Conservation (phyloP, 495 filamentous ascomycete species). For the Platismatia glauca region DNA sequence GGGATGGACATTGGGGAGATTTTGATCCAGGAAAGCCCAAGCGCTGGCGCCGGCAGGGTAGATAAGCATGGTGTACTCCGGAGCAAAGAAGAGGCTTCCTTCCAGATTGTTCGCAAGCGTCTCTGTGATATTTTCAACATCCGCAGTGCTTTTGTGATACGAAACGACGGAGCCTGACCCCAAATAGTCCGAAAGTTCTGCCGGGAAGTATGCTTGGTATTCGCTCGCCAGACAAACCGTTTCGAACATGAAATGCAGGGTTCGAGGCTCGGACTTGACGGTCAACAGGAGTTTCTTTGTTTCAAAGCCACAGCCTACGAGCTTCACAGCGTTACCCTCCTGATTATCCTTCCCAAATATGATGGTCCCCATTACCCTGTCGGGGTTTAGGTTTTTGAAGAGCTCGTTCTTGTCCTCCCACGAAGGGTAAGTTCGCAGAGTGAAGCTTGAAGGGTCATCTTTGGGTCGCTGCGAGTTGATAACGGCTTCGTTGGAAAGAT, state of each 20-base stretch:
- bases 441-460: not conserved
- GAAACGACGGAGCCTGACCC: conserved; percentile 34
- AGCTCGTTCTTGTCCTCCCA: not conserved
- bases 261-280: conserved; percentile 20
- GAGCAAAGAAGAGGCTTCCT: conserved; percentile 17
- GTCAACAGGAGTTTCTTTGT: conserved; percentile 22
- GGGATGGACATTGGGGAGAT: not conserved
- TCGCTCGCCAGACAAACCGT: conserved; percentile 31
- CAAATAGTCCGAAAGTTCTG: conserved; percentile 10
- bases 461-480: not conserved
- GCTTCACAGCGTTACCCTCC: not conserved
- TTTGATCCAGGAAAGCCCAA: conserved; percentile 17
- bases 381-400: too few species aligned
- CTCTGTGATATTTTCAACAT: conserved; percentile 27
- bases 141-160: conserved; percentile 29
- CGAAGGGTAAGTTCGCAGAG: conserved; percentile 1
- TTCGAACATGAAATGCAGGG: conserved; percentile 36
- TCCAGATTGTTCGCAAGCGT: conserved; percentile 21
- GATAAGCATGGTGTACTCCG: conserved; percentile 13
- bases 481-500: not conserved
- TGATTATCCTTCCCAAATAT: not conserved
- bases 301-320: not conserved
- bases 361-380: conserved; percentile 1
- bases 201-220: conserved; percentile 27
- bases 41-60: conserved; percentile 15